Evolutionary conservation across 2,329 filamentous ascomycete species (phyloP), one percentile per base, ranked within the genome.

Genomic region (Nothophoma quercina): DNA sequence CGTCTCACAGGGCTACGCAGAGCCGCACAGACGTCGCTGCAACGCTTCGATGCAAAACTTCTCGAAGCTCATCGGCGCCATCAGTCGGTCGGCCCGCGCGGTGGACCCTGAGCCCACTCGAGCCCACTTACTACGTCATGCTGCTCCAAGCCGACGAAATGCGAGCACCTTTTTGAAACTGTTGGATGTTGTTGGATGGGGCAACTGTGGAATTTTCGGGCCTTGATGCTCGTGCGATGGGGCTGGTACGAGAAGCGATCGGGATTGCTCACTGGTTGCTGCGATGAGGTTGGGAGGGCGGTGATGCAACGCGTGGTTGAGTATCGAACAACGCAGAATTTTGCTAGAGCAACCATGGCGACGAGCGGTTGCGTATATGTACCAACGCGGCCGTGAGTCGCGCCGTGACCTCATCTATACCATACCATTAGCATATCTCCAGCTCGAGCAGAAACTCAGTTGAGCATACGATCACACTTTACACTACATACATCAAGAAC

Each of bases 81-180:
- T 47, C 26, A 34, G 13, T n/a, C 34, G 51, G 51, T 49, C 45
- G 51, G 45, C 44, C 51, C 51, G 63, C 55, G 59, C 54, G 41
- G 62, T 63, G 63, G 63, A 62, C 59, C 59, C 59, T 58, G 62
- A 60, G 35, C 64, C 63, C 68, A 68, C 67, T 29, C 57, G 62
- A 60, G 35, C 64, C 63, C 68, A 68, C 67, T 29, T 15, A 10
- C 63, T 63, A 69, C 65, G 67, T 69, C 65, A 70, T 67, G 49
- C 42, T 51, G 55, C 48, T 56, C 55, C 45, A 47, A 26, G 50
- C 29, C 47, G 46, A 47, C 53, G 55, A 49, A 53, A 54, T 42
- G 49, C 42, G 48, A 46, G 35, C 38, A 43, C 23, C 28, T 40
- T 51, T 32, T 48, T 65, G 66, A 69, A 70, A 70, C 67, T 65